Conservation (phyloP, 371 early-diverging fungal species). For the Mortierella sp. region DNA sequence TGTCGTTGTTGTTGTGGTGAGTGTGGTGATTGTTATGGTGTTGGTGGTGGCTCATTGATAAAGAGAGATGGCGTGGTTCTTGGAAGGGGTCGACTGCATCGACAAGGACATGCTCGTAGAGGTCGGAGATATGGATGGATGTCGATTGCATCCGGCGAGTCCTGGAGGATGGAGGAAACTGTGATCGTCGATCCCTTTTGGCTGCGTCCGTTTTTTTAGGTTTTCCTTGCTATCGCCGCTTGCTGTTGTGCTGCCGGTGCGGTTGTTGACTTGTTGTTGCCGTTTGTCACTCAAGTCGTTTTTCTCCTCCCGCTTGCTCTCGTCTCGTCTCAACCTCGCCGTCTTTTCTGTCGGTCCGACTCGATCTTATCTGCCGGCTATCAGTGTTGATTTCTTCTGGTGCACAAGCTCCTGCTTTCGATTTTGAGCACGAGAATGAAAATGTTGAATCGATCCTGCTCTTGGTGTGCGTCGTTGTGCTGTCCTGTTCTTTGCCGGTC, state of each 20-base stretch:
- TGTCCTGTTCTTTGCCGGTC: neutral
- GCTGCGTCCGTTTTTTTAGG: neutral
- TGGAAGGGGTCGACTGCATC: slow-evolving; percentile 24
- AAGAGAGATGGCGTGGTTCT: slow-evolving; percentile 31
- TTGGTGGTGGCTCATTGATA: slow-evolving; percentile 36
- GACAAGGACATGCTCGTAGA: slow-evolving; percentile 44
- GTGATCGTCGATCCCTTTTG: neutral
- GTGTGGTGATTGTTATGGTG: neutral
- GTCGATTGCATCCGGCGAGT: slow-evolving; percentile 47
- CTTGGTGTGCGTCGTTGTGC: neutral
- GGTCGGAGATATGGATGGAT: slow-evolving; percentile 31
- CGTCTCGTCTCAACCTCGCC: too few species aligned
- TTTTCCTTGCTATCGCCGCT: neutral
- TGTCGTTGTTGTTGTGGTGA: neutral
- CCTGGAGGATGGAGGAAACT: neutral
- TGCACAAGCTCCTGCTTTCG: too few species aligned
- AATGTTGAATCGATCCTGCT: neutral
- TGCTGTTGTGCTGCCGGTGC: neutral
- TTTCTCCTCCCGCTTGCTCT: too few species aligned
- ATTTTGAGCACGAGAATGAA: neutral
- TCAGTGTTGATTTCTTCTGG: too few species aligned
- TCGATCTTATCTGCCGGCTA: too few species aligned
- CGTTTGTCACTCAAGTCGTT: too few species aligned
- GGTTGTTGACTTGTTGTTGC: neutral
- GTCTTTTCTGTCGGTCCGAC: too few species aligned